A percentile compares a stretch with the other conserved stretches of the same genome.
Evolutionary conservation across 1,284 basidiomycete genomes (phyloP).

Genomic region (Ustilago bromivora): DNA sequence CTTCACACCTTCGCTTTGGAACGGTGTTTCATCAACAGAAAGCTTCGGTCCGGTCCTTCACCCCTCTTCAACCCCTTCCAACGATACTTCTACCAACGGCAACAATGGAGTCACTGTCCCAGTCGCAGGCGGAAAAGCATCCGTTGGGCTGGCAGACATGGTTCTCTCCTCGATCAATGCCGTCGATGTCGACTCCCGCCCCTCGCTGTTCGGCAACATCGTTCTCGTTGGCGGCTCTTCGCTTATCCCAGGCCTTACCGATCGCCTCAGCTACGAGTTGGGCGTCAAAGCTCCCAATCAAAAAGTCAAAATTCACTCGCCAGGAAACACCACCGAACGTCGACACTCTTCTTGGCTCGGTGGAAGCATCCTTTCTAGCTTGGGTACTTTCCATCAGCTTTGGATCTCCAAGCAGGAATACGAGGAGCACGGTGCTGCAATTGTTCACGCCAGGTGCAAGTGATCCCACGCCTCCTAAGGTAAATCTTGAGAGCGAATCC

Average conservation of each 20-base stretch:
- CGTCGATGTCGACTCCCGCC: slow-evolving; percentile 91
- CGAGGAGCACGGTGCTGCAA: slow-evolving; percentile 66
- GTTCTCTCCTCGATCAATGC: slow-evolving; percentile 83
- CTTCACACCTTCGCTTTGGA: slow-evolving; percentile 83
- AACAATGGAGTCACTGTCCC: not conserved
- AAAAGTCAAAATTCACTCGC: slow-evolving; percentile 67
- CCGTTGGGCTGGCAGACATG: slow-evolving; percentile 70
- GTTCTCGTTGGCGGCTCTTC: slow-evolving; percentile 93
- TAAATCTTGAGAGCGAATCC: slow-evolving; percentile 22
- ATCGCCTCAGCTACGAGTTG: slow-evolving; percentile 86
- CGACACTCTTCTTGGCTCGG: slow-evolving; percentile 67
- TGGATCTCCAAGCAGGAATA: slow-evolving; percentile 69
- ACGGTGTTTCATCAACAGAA: slow-evolving; percentile 34
- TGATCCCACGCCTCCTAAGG: slow-evolving; percentile 8
- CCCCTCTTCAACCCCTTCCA: slow-evolving; percentile 23
- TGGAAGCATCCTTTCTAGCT: slow-evolving; percentile 63
- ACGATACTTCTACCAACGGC: slow-evolving; percentile 6
- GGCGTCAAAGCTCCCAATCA: slow-evolving; percentile 79
- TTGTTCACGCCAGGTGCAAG: slow-evolving; percentile 68
- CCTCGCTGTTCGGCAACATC: slow-evolving; percentile 89
- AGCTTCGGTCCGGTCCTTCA: slow-evolving; percentile 24
- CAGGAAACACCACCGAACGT: slow-evolving; percentile 67
- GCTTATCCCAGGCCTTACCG: slow-evolving; percentile 85
- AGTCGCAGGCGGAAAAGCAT: slow-evolving; percentile 25
- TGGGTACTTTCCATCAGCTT: slow-evolving; percentile 69